These are phyloP conservation scores for Xerocomus amazonicus DNA, from an alignment of 1,284 basidiomycete species.

Conservation along the genomic window DNA sequence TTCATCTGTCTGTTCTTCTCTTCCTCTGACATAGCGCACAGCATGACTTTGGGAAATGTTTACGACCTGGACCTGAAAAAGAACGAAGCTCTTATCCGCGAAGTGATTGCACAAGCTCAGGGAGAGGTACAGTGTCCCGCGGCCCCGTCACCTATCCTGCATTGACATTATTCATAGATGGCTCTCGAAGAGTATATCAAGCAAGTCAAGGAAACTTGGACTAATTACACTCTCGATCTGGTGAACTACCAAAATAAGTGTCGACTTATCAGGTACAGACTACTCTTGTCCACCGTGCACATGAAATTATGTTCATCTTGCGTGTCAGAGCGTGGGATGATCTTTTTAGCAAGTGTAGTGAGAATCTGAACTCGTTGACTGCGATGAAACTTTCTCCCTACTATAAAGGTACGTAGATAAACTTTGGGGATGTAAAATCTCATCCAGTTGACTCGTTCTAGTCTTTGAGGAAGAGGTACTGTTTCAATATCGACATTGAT, in stretches of 20 bases:
- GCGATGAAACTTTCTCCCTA: conserved; percentile 98
- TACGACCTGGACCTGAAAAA: conserved; percentile 96
- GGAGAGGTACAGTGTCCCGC: conserved; percentile 67
- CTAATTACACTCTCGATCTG: conserved; percentile 91
- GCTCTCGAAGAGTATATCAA: conserved; percentile 92
- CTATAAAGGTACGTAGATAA: conserved; percentile 70
- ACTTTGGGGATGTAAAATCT: not conserved
- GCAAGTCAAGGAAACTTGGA: conserved; percentile 97
- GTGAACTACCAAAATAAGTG: conserved; percentile 99
- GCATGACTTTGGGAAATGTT: conserved; percentile 94
- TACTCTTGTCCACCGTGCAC: not conserved
- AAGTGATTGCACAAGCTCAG: conserved; percentile 95
- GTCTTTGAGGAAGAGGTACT: conserved; percentile 89
- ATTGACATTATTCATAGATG: conserved; percentile 52
- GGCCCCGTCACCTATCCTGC: not conserved
- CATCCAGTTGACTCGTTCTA: conserved; percentile 29
- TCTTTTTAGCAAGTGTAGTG: conserved; percentile 92
- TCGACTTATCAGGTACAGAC: conserved; percentile 78
- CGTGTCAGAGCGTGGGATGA: conserved; percentile 89
- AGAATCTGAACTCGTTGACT: conserved; percentile 92
- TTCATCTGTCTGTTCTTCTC: conserved; percentile 1
- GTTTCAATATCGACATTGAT: not conserved
- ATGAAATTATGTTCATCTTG: conserved; percentile 11
- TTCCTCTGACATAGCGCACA: conserved; percentile 30
- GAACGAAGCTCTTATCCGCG: conserved; percentile 89